These are phyloP conservation scores for Trichosphaerium sp. DNA, from an alignment of 78 protist genomes.

Conservation along the genomic window DNA sequence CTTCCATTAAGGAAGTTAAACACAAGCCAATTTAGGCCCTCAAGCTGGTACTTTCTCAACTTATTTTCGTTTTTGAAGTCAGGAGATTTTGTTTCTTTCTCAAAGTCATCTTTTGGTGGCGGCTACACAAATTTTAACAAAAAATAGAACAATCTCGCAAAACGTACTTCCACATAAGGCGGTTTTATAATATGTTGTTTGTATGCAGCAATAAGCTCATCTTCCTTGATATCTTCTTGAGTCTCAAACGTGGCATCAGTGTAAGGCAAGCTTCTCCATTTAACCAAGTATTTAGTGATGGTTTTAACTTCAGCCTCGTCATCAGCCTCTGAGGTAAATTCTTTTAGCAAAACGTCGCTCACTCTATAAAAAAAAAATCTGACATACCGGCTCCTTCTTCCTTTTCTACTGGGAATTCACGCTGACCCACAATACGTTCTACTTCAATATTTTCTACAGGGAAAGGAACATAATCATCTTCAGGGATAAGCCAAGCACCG, in stretches of 20 bases:
- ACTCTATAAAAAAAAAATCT: no score
- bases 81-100: not conserved
- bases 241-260: constrained; percentile 67
- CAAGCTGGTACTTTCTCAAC: constrained; percentile 71
- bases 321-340: no score
- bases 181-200: not conserved
- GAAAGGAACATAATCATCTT: no score
- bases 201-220: not conserved
- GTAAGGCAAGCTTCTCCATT: constrained; percentile 53
- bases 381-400: no score
- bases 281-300: constrained; percentile 25
- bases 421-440: no score
- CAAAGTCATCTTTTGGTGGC: constrained; percentile 7
- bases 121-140: not conserved
- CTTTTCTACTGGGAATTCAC: no score
- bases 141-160: not conserved
- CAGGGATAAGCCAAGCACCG: no score
- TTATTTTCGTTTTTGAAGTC: constrained; percentile 13
- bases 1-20: not conserved
- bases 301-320: not conserved
- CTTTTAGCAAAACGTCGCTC: no score
- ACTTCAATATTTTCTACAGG: no score
- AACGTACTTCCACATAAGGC: not conserved
- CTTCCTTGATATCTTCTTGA: not conserved
- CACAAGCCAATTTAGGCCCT: constrained; percentile 56